phyloP scores from a whole-genome alignment of 1,284 basidiomycete species.

The Somion occarium region DNA sequence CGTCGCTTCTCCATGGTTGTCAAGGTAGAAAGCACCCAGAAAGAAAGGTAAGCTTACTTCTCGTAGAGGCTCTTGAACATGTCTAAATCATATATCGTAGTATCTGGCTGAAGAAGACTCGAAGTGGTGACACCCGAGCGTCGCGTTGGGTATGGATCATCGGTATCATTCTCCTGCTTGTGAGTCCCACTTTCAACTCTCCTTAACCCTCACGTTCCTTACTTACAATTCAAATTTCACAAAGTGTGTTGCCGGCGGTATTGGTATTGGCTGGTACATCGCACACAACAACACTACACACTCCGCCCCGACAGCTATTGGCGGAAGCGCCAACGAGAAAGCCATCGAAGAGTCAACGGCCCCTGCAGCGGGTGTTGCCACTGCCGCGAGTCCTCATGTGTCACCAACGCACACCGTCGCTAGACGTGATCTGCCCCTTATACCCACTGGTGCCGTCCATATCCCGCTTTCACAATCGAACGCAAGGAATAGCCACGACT shows the following conservation, averaged over 20 bases:
- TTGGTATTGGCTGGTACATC: slow-evolving; percentile 56
- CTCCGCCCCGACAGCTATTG: slow-evolving; percentile 54
- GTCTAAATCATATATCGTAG: slow-evolving; percentile 30
- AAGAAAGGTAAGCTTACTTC: slow-evolving; percentile 41
- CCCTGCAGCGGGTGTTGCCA: slow-evolving; percentile 10
- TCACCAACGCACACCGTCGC: slow-evolving; percentile 46
- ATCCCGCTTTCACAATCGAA: not conserved
- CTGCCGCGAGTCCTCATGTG: slow-evolving; percentile 25
- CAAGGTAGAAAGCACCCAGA: slow-evolving; percentile 53
- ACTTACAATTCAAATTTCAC: too few relatives aligned
- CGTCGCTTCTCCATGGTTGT: slow-evolving; percentile 78
- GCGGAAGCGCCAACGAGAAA: slow-evolving; percentile 57
- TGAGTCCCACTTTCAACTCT: slow-evolving; percentile 25
- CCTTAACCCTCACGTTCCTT: too few relatives aligned
- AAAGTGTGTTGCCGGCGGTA: slow-evolving; percentile 46
- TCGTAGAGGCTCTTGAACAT: slow-evolving; percentile 1
- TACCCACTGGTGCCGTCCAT: not conserved
- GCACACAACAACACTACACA: slow-evolving; percentile 44
- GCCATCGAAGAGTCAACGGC: slow-evolving; percentile 16
- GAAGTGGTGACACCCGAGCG: slow-evolving; percentile 43
- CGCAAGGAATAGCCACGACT: not conserved
- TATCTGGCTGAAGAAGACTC: slow-evolving; percentile 63
- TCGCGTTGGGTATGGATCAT: slow-evolving; percentile 68
- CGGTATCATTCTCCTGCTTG: slow-evolving; percentile 53
- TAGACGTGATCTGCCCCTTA: slow-evolving; percentile 17